Percentiles rank a stretch among this genome's conserved stretches.
Evolutionary conservation across 2,329 filamentous ascomycete species (phyloP).

Genomic region (Cladosporium sp.): DNA sequence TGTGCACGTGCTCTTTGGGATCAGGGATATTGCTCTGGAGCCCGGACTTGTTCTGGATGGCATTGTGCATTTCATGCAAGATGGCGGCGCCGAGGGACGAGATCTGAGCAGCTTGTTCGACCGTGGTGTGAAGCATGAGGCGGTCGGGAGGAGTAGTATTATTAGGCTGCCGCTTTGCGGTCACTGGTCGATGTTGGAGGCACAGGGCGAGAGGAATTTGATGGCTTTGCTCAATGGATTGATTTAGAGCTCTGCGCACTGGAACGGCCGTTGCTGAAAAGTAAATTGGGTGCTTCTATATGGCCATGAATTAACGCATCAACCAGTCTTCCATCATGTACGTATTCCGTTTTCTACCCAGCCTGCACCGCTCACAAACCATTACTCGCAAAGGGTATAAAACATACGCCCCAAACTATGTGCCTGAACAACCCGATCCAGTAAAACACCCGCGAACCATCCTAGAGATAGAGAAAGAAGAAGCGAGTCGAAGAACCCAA

Average conservation of each 20-base stretch:
- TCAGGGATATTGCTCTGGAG: conserved; percentile 50
- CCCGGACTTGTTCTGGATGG: conserved; percentile 48
- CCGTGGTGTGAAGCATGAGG: neutral
- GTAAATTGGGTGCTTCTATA: conserved; percentile 11
- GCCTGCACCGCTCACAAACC: too few species aligned
- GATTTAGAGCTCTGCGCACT: neutral
- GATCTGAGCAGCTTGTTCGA: neutral
- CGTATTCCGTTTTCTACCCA: too few species aligned
- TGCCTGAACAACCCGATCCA: too few species aligned
- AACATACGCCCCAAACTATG: neutral
- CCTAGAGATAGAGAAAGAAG: too few species aligned
- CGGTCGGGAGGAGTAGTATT: conserved; percentile 42
- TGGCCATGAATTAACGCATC: neutral
- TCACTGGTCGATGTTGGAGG: conserved; percentile 53
- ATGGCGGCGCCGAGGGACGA: conserved; percentile 2
- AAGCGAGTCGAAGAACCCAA: neutral
- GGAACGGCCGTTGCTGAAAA: too few species aligned
- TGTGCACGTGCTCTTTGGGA: conserved; percentile 52
- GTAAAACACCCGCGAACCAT: neutral
- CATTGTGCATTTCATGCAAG: conserved; percentile 41
- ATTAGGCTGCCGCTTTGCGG: conserved; percentile 46
- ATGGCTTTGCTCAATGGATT: conserved; percentile 27
- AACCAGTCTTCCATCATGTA: neutral
- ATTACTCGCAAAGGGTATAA: neutral
- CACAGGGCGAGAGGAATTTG: conserved; percentile 38